Percentiles rank a stretch among this genome's conserved stretches.
These are phyloP conservation scores for Auxenochlorella protothecoides DNA, from an alignment of 139 green algal species.

Conservation along the genomic window DNA sequence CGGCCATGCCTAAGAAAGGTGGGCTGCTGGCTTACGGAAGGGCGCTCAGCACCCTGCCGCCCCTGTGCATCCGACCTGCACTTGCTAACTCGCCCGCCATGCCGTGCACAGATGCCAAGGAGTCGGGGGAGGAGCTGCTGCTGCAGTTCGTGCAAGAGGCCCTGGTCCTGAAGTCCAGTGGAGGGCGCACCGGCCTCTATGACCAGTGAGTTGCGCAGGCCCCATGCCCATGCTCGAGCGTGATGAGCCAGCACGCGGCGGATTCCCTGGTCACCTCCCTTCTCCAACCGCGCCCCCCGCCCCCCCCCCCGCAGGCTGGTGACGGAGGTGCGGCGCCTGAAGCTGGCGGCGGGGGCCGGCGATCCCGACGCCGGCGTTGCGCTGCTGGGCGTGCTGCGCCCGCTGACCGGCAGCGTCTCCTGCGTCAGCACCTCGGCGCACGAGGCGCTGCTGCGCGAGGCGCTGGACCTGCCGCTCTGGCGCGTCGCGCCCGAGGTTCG, in stretches of 20 bases:
- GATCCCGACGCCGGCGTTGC: not conserved
- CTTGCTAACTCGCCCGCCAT: no score
- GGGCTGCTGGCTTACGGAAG: no score
- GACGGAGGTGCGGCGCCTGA: conserved; percentile 16
- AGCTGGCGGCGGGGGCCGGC: not conserved
- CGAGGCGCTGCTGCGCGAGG: conserved; percentile 28
- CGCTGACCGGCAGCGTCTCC: no score
- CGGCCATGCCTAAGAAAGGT: no score
- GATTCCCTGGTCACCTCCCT: not conserved
- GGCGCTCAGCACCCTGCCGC: no score
- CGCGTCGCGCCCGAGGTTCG: conserved; percentile 31
- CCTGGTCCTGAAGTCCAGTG: conserved; percentile 14
- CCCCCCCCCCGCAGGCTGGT: conserved; percentile 16
- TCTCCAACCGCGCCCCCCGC: not conserved
- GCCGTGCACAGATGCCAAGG: no score
- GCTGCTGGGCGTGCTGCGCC: conserved; percentile 19
- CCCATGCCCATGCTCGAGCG: no score
- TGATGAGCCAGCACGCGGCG: not conserved
- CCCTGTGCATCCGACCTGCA: no score
- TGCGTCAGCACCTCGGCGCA: conserved; percentile 1
- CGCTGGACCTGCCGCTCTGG: conserved; percentile 54
- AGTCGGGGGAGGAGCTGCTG: conserved; percentile 13
- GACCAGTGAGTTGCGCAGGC: conserved; percentile 13
- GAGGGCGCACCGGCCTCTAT: conserved; percentile 21
- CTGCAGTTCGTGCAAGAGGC: conserved; percentile 26